Evolutionary conservation across 2,329 filamentous ascomycete species (phyloP).

Genomic region (Exophiala dermatitidis): DNA sequence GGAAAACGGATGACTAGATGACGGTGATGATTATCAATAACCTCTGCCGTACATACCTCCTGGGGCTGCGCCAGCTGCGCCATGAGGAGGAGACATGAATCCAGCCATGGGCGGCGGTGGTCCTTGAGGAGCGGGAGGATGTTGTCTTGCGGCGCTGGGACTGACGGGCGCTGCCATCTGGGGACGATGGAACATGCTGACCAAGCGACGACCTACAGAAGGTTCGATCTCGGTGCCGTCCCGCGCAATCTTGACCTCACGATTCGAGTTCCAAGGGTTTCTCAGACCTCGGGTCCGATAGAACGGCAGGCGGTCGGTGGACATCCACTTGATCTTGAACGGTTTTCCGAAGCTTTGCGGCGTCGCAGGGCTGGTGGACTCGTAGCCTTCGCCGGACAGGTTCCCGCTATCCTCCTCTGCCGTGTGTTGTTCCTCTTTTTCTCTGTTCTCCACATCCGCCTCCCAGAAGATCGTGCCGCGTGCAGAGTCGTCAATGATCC

Average conservation of each 20-base stretch:
- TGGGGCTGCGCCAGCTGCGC: conserved; percentile 5
- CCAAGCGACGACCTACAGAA: conserved; percentile 64
- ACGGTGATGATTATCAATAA: neutral
- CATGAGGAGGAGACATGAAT: conserved; percentile 7
- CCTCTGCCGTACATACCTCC: conserved; percentile 17
- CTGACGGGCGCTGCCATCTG: conserved; percentile 3
- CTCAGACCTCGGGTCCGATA: conserved; percentile 78
- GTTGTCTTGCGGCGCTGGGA: conserved; percentile 8
- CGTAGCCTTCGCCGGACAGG: conserved; percentile 19
- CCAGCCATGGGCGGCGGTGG: conserved; percentile 2
- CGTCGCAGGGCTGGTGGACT: conserved; percentile 15
- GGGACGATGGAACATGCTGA: conserved; percentile 59
- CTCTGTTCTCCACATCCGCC: conserved; percentile 49
- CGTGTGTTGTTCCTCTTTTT: conserved; percentile 40
- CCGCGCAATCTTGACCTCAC: conserved; percentile 91
- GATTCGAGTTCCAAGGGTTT: conserved; percentile 91
- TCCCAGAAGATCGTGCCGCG: conserved; percentile 98
- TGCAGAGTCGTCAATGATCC: conserved; percentile 85
- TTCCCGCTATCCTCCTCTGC: conserved; percentile 18
- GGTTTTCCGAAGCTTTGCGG: conserved; percentile 77
- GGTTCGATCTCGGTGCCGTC: conserved; percentile 93
- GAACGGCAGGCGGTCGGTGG: conserved; percentile 75
- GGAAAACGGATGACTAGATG: neutral
- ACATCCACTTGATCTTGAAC: conserved; percentile 86
- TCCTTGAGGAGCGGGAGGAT: conserved; percentile 9